phyloP scores from a whole-genome alignment of 2,329 filamentous ascomycete species.

The Nemania bipapillata region DNA sequence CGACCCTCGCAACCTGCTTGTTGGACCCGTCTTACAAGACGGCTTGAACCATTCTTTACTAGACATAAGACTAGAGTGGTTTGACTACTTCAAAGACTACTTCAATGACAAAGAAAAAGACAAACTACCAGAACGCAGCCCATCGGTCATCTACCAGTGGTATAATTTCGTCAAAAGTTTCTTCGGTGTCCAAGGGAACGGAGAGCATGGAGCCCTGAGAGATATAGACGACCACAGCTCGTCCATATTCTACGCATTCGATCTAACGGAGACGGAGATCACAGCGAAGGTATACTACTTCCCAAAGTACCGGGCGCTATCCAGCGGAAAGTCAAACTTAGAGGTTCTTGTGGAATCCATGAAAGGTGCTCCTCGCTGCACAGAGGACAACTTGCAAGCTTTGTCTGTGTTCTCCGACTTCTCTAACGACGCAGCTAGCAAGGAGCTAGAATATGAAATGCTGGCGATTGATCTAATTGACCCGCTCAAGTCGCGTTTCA shows the following conservation, averaged over 20 bases:
- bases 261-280: slow-evolving; percentile 13
- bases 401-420: slow-evolving; percentile 24
- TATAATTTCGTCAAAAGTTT: neutral
- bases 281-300: slow-evolving; percentile 33
- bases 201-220: neutral
- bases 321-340: slow-evolving; percentile 5
- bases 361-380: slow-evolving; percentile 12
- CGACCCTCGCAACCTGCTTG: slow-evolving; percentile 23
- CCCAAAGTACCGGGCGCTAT: slow-evolving; percentile 16
- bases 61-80: slow-evolving; percentile 11
- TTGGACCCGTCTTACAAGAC: neutral
- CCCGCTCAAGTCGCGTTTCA: slow-evolving; percentile 24
- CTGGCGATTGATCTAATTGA: slow-evolving; percentile 34
- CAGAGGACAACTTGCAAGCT: neutral
- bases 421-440: neutral
- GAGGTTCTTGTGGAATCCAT: slow-evolving; percentile 13
- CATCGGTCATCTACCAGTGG: neutral
- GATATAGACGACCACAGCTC: slow-evolving; percentile 13
- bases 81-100: slow-evolving; percentile 19
- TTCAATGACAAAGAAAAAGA: neutral
- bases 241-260: slow-evolving; percentile 32
- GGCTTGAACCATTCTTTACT: neutral
- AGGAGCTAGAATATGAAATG: slow-evolving; percentile 29
- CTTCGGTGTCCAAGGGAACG: neutral
- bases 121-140: neutral